Base-by-base conservation (phyloP, 495 filamentous ascomycete species). In the Bacidia gigantensis region DNA sequence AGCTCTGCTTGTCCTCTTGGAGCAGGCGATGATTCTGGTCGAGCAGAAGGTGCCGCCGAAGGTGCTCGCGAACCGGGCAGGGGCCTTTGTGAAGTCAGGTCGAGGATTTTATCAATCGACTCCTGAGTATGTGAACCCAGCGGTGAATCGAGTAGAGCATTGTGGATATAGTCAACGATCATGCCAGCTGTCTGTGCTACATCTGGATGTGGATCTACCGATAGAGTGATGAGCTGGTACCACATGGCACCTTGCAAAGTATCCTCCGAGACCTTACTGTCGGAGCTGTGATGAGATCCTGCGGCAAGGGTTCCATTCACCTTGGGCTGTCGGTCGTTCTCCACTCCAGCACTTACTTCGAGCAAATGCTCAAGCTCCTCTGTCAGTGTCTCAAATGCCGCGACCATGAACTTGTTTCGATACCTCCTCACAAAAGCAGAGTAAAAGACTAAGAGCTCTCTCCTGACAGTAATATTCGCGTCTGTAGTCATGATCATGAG, bases 131-230 rank as follows among this genome's bases (percentile, higher is more conserved):
- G 70, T 11, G 70, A 56, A 21, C 80, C 83, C 50, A 95, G 74
- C 3, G 85, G 75, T 1, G 90, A 95, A 23, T 86, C 73, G 3
- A 95, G 61, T 17, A 97, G 69, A 1, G 77, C 72, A 26, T 81
- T 70, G 58, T 97, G 82, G 40, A 97, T 77, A 58, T 83, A 84
- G 62, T 97, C 92, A 22, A 94, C 76, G 38, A 96, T 77, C 25
- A 82, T 74, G 11, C 76, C 77, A 5, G 88, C 92, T 64, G 88
- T 81, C 58, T 84, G 78, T 42, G 90, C 86, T 26, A 96, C 85
- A 56, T 97, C 89, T 9, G 92, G 92, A 62, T 95, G 89, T 21
- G 92, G 90, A 57, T 97, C 92, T 24, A 94, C 87, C 26, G 87
- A 87, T 67, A 97, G 70, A 41, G 89, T 83, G 29, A 96, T 72